Evolutionary conservation across 1,284 basidiomycete species (phyloP), one percentile per base, ranked within the genome.

Genomic region (Inonotus obliquus): DNA sequence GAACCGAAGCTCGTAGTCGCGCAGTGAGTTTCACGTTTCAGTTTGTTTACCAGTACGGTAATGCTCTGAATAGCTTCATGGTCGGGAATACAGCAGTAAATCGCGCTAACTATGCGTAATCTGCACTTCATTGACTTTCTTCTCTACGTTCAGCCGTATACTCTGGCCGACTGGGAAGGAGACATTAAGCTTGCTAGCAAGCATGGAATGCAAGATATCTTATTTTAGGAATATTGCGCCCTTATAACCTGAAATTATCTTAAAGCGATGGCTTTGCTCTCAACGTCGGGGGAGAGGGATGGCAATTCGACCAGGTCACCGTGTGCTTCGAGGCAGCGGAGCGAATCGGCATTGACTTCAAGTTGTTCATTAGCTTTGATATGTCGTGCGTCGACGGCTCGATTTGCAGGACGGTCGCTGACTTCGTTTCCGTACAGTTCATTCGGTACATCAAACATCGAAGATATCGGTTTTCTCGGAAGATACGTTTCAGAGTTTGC

Each of bases 311-410:
- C 56, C 81, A 84, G 49, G 82, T 91, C 13, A 75, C 77, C 14
- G 81, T 17, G 4, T 49, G 23, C 17, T 49, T 51, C 25, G 63
- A 58, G 14, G 17, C n/a, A 41, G 41, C 67, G 81, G 80, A 37
- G 78, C 53, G 85, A 85, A 52, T 85, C 85, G 14, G 69, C 71
- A 75, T 79, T 7, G 76, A 73, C 57, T 94, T 94, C 78, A 89
- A 90, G 71, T 75, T 93, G 52, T 92, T 92, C 76, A 71, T 93
- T 68, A 89, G 86, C 21, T 82, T 92, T 57, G 91, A 93, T 71
- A 91, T 94, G 88, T 80, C 84, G 79, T 87, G 63, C 41, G 80
- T 75, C 6, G 4, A 45, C 13, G 58, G n/a, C 23, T 41, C 17
- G n/a, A 53, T 17, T 37, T 5, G 7, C 21, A 32, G 23, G 14